phyloP scores from a whole-genome alignment of 2,329 filamentous ascomycete genomes.

The Endoconidiophora laricicola region DNA sequence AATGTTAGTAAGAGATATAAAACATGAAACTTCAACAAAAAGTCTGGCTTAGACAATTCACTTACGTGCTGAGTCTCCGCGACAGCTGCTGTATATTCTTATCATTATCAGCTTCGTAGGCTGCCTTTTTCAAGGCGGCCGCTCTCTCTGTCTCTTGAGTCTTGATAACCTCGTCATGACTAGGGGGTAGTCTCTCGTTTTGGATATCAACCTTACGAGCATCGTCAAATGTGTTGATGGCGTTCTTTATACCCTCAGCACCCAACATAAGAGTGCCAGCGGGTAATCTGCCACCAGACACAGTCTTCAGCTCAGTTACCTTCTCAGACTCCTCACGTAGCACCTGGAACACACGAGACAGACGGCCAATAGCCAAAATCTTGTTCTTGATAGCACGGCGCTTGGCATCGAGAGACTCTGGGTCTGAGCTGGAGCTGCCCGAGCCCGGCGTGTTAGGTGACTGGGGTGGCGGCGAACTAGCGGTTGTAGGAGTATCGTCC shows the following conservation, averaged over 20 bases:
- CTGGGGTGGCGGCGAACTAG: conserved; percentile 43
- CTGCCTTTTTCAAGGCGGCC: conserved; percentile 71
- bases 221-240: conserved; percentile 92
- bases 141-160: conserved; percentile 67
- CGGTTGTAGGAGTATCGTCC: conserved; percentile 45
- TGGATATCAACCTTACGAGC: conserved; percentile 92
- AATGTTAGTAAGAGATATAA: neutral
- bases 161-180: conserved; percentile 75
- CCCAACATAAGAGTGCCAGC: conserved; percentile 95
- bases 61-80: conserved; percentile 91
- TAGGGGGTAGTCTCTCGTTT: conserved; percentile 87
- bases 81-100: conserved; percentile 72
- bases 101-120: conserved; percentile 82
- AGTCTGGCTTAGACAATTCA: conserved; percentile 14
- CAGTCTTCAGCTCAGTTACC: conserved; percentile 95
- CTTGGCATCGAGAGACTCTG: conserved; percentile 84
- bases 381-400: conserved; percentile 98
- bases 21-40: neutral
- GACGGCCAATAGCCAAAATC: conserved; percentile 88
- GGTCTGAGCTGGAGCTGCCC: conserved; percentile 35
- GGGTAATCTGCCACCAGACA: conserved; percentile 77
- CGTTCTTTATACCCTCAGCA: conserved; percentile 95
- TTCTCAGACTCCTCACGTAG: conserved; percentile 92
- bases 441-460: conserved; percentile 39
- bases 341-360: conserved; percentile 97